These are phyloP conservation scores for Coprinellus micaceus DNA, from an alignment of 768 basidiomycete species.

Conservation along the genomic window DNA sequence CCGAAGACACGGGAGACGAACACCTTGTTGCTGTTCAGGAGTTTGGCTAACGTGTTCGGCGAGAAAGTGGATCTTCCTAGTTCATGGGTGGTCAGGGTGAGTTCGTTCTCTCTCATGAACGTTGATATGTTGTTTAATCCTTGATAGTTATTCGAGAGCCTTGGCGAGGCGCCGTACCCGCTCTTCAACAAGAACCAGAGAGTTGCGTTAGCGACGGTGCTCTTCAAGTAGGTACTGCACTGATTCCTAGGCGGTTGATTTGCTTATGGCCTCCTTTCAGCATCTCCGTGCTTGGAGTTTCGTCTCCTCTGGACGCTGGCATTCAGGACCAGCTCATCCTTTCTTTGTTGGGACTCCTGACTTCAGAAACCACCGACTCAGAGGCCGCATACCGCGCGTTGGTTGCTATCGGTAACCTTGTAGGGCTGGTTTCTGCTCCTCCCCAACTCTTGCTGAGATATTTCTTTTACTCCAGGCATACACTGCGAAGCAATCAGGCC, in stretches of 20 bases:
- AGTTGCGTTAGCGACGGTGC: conserved; percentile 72
- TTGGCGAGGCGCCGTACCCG: conserved; percentile 49
- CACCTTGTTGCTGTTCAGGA: conserved; percentile 72
- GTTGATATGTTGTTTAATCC: conserved; percentile 2
- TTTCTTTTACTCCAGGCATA: conserved; percentile 38
- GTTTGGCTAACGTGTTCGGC: conserved; percentile 75
- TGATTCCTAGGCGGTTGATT: neutral
- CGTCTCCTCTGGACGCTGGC: conserved; percentile 34
- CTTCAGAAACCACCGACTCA: conserved; percentile 51
- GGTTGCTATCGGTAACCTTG: conserved; percentile 73
- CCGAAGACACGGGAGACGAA: conserved; percentile 82
- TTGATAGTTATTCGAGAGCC: conserved; percentile 51
- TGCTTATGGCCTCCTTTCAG: conserved; percentile 33
- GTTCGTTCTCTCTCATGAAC: conserved; percentile 7
- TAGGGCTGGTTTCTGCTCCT: conserved; percentile 27
- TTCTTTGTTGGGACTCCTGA: conserved; percentile 45
- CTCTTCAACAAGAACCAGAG: conserved; percentile 66
- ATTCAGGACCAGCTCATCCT: conserved; percentile 41
- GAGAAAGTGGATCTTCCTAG: conserved; percentile 45
- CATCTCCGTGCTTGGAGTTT: conserved; percentile 58
- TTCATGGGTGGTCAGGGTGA: conserved; percentile 51
- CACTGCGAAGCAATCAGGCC: conserved; percentile 37
- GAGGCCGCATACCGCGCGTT: conserved; percentile 70
- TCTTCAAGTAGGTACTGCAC: conserved; percentile 73
- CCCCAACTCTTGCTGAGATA: neutral